phyloP scores from a whole-genome alignment of 2,329 filamentous ascomycete genomes.

The Paraphaeosphaeria sporulosa region DNA sequence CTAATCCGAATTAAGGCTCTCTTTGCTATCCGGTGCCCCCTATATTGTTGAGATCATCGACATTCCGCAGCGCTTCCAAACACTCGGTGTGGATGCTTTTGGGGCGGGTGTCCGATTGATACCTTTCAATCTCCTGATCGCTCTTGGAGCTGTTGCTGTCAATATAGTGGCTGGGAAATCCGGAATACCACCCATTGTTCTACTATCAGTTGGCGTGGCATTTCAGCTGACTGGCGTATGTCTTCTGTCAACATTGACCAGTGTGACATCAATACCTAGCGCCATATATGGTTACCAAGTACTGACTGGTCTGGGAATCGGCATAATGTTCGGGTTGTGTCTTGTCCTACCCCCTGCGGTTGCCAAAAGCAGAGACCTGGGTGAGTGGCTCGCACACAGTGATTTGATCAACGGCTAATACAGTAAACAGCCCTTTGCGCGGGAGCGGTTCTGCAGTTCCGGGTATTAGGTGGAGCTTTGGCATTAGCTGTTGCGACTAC shows the following conservation, averaged over 20 bases:
- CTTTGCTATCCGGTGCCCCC: constrained; percentile 13
- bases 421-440: not conserved
- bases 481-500: not conserved
- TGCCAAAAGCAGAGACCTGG: constrained; percentile 10
- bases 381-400: not conserved
- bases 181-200: not conserved
- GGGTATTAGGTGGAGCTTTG: not conserved
- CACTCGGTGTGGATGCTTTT: not conserved
- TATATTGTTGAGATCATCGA: constrained; percentile 14
- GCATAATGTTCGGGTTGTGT: constrained; percentile 6
- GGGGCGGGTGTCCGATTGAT: constrained; percentile 12
- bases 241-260: not conserved
- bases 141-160: constrained; percentile 3
- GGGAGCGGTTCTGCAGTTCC: not conserved
- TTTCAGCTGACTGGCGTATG: constrained; percentile 9
- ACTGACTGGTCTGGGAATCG: constrained; percentile 13
- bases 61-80: constrained; percentile 16
- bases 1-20: not conserved
- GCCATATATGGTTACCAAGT: constrained; percentile 12
- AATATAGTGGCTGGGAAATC: constrained; percentile 8
- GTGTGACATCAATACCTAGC: not conserved
- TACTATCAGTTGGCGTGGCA: constrained; percentile 5
- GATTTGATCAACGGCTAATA: not conserved
- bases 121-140: constrained; percentile 16
- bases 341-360: constrained; percentile 12